Evolutionary conservation across 148 eudicot genomes (phyloP).

Genomic region (Gaultheria prostrata): DNA sequence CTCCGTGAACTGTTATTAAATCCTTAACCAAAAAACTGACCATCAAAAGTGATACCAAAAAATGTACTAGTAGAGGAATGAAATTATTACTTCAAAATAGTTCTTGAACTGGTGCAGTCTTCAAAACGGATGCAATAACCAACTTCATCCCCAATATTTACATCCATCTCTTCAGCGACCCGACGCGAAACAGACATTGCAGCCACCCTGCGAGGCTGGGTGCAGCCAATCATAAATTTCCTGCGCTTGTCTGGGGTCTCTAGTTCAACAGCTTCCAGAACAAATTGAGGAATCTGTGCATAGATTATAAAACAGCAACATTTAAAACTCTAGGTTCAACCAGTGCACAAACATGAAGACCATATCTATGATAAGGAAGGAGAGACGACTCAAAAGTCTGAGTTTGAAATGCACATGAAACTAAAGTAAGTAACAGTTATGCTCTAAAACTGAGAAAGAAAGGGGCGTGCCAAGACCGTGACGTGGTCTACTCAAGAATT

Average conservation of each 20-base stretch:
- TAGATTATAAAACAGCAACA: neutral
- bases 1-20: neutral
- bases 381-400: neutral
- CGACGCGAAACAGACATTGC: constrained; percentile 98
- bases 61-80: neutral
- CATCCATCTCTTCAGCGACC: constrained; percentile 99
- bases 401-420: too few species aligned
- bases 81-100: constrained; percentile 68
- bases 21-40: neutral
- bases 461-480: too few species aligned
- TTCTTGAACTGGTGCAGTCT: constrained; percentile 75
- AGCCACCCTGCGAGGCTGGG: constrained; percentile 95
- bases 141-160: constrained; percentile 91
- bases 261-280: constrained; percentile 77
- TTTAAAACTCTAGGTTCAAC: neutral
- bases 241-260: constrained; percentile 57
- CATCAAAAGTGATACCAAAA: neutral
- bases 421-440: too few species aligned
- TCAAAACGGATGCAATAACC: constrained; percentile 94
- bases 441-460: too few species aligned
- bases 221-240: constrained; percentile 49
- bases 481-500: too few species aligned
- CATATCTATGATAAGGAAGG: too few species aligned
- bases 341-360: too few species aligned
- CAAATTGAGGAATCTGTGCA: constrained; percentile 90